Conservation (phyloP, 106 monocot species). For the Apostasia shenzhenica region DNA sequence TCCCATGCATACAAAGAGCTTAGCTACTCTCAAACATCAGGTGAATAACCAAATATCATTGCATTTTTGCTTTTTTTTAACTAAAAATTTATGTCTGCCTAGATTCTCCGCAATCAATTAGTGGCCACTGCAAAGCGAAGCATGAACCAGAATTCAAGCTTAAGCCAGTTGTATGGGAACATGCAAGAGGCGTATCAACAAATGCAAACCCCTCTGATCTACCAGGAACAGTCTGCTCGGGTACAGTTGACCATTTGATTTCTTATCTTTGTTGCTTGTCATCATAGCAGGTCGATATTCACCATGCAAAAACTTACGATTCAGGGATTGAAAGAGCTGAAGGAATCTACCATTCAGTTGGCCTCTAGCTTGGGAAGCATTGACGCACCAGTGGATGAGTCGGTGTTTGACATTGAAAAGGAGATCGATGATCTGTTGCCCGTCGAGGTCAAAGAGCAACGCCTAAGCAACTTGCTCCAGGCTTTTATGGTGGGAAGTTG, state of each 20-base stretch:
- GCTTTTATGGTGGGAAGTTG: conserved; percentile 63
- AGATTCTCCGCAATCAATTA: conserved; percentile 48
- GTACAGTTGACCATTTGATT: conserved; percentile 15
- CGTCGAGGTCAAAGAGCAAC: conserved; percentile 79
- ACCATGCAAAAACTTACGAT: neutral
- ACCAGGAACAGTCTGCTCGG: conserved; percentile 41
- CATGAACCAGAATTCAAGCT: conserved; percentile 49
- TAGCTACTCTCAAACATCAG: conserved; percentile 74
- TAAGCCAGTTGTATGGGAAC: conserved; percentile 59
- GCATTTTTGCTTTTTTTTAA: neutral
- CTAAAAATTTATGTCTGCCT: neutral
- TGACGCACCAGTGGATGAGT: conserved; percentile 69
- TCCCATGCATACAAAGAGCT: conserved; percentile 72
- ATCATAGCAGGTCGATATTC: too few species aligned
- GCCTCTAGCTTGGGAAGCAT: conserved; percentile 61
- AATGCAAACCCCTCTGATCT: conserved; percentile 77
- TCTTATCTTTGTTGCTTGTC: neutral
- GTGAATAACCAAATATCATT: conserved; percentile 6
- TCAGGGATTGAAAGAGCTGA: conserved; percentile 60
- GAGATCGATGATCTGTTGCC: conserved; percentile 82
- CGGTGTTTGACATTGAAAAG: conserved; percentile 75
- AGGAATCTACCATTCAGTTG: conserved; percentile 67
- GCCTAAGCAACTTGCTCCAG: conserved; percentile 69
- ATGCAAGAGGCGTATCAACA: conserved; percentile 86
- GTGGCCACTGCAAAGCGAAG: conserved; percentile 50